Percentiles rank a stretch among this genome's conserved stretches.
These are phyloP conservation scores for Nakazawaea peltata DNA, from an alignment of 805 yeast genomes.

Conservation along the genomic window DNA sequence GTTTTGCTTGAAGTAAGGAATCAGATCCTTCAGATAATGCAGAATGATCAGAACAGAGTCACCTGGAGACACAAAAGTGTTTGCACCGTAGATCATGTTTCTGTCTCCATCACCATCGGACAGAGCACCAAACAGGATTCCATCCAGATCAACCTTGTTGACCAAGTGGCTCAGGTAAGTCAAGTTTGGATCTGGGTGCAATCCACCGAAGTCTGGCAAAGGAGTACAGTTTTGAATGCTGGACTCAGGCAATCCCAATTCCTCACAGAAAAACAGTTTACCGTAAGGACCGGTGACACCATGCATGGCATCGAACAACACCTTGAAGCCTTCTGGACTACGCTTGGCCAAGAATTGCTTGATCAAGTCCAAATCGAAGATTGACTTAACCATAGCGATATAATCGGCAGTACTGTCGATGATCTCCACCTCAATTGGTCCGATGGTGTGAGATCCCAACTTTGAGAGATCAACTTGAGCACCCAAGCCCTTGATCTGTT, in stretches of 20 bases:
- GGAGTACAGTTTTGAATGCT: constrained; percentile 77
- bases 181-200: constrained; percentile 96
- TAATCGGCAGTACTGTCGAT: constrained; percentile 79
- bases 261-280: constrained; percentile 70
- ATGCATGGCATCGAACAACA: constrained; percentile 82
- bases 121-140: constrained; percentile 93
- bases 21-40: constrained; percentile 73
- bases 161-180: constrained; percentile 90
- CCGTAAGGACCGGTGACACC: constrained; percentile 99
- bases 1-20: constrained; percentile 83
- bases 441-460: constrained; percentile 45
- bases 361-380: constrained; percentile 83
- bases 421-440: constrained; percentile 66
- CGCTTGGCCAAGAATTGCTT: constrained; percentile 53
- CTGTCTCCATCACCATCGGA: constrained; percentile 99
- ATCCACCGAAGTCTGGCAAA: constrained; percentile 89
- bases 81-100: constrained; percentile 96
- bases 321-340: constrained; percentile 49
- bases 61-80: constrained; percentile 94
- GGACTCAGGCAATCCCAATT: constrained; percentile 65
- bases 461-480: constrained; percentile 56
- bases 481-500: constrained; percentile 41
- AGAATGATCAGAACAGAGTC: constrained; percentile 97
- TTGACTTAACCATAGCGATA: constrained; percentile 68
- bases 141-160: constrained; percentile 70